phyloP scores from a whole-genome alignment of 208 protist genomes.

The Trypanosoma cruzi region DNA sequence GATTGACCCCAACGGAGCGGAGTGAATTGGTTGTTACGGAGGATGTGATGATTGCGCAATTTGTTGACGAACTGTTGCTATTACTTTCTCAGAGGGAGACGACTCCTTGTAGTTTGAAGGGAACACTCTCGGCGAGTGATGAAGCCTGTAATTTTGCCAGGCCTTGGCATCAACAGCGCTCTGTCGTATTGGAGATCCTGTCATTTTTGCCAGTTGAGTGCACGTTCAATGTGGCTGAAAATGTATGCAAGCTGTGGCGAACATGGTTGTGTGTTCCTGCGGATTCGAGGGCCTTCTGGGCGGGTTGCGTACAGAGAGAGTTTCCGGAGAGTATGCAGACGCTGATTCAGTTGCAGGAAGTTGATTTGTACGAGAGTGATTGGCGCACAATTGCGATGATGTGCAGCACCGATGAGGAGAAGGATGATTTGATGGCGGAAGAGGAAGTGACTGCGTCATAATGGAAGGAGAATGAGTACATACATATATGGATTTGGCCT shows the following conservation, averaged over 20 bases:
- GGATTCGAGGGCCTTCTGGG: conserved; percentile 67
- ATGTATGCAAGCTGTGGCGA: conserved; percentile 67
- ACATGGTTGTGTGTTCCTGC: conserved; percentile 51
- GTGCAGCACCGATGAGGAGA: conserved; percentile 41
- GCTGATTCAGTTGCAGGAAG: conserved; percentile 41
- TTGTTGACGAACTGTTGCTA: conserved; percentile 41
- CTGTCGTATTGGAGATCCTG: conserved; percentile 59
- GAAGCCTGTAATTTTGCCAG: background rate
- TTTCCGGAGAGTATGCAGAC: conserved; percentile 46
- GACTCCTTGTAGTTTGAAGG: background rate
- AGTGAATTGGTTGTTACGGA: conserved; percentile 31
- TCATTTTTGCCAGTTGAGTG: conserved; percentile 64
- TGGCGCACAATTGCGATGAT: conserved; percentile 82
- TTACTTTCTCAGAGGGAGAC: conserved; percentile 8
- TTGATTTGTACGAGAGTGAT: conserved; percentile 50
- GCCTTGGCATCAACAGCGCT: conserved; percentile 33
- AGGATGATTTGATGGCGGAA: background rate
- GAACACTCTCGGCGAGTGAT: background rate
- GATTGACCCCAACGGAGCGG: conserved; percentile 38
- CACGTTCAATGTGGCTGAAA: conserved; percentile 53
- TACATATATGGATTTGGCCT: background rate
- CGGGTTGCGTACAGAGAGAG: conserved; percentile 73
- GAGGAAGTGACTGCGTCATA: background rate
- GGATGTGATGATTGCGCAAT: conserved; percentile 45
- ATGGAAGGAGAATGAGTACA: background rate